Percentiles rank a stretch among this genome's conserved stretches.
phyloP scores from a whole-genome alignment of 1,284 basidiomycete genomes.

The Fomes fomentarius region DNA sequence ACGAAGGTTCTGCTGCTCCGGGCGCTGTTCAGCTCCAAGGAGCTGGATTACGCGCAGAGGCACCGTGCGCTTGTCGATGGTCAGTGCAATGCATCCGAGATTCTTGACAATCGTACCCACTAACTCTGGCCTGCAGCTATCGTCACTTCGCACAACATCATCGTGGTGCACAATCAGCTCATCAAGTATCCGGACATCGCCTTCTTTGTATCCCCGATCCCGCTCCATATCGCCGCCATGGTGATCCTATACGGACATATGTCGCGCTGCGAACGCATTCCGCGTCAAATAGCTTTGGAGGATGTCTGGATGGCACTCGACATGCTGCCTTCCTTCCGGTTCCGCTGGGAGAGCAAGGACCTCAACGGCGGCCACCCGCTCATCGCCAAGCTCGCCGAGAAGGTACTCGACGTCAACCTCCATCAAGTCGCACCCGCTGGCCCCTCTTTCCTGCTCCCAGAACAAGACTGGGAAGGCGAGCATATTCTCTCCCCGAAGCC shows the following conservation, averaged over 20 bases:
- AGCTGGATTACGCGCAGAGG: constrained; percentile 63
- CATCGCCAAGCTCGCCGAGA: constrained; percentile 76
- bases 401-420: constrained; percentile 71
- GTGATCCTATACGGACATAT: constrained; percentile 84
- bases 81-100: constrained; percentile 36
- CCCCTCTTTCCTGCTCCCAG: constrained; percentile 61
- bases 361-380: constrained; percentile 76
- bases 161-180: constrained; percentile 77
- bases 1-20: constrained; percentile 75
- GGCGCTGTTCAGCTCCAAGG: constrained; percentile 75
- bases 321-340: constrained; percentile 82
- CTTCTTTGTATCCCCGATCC: constrained; percentile 85
- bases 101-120: constrained; percentile 3
- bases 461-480: constrained; percentile 71
- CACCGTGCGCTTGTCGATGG: constrained; percentile 76
- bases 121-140: constrained; percentile 53
- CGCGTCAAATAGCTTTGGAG: constrained; percentile 66
- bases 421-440: constrained; percentile 59
- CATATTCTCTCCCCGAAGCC: constrained; percentile 33
- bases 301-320: constrained; percentile 83
- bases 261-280: constrained; percentile 69
- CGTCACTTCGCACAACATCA: constrained; percentile 81
- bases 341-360: constrained; percentile 86
- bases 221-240: constrained; percentile 85
- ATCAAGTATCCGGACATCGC: constrained; percentile 81